Base-by-base conservation (phyloP, 345 rosid species). In the Salix arbutifolia region DNA sequence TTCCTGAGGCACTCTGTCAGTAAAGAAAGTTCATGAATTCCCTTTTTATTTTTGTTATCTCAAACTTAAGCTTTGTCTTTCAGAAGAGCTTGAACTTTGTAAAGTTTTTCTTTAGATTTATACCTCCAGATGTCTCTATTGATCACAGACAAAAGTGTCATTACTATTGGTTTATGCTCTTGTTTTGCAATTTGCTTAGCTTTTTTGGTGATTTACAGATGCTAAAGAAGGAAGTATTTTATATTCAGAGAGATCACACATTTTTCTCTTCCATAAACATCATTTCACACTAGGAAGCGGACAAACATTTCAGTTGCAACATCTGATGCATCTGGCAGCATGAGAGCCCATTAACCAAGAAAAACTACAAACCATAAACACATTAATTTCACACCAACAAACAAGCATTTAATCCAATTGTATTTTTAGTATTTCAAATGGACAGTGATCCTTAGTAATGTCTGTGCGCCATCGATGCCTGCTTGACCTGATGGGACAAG, bases 401-500 rank as follows among this genome's bases (percentile, higher is more conserved):
- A 70, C 69, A 16, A 67, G 37, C 46, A 52, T 28, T 30, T 44
- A 25, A 44, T 50, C 25, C 35, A 19, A 1, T 48, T 16, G n/a
- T 2, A 25, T 60, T 17, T 62, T 70, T 84, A 83, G 69, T 89
- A 84, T 68, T 87, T 87, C 6, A 92, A 88, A 75, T 92, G 88
- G 75, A 91, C 90, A 6, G 84, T 83, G 73, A 92, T 85, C 85
- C 97, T 90, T 77, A 92, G 60, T 74, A 94, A 72, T 74, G 86
- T 71, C 85, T 92, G 92, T 2, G 88, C 97, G 17, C 98, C 98
- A 66, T 92, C 91, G 1, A 77, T 77, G 70, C 89, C 81, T 67
- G 76, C 88, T 72, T 92, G 97, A 3, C 98, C 97, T 0, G 89
- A 71, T 37, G 98, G 97, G 61, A 91, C 80, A 75, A 94, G 88